Evolutionary conservation across 2,329 filamentous ascomycete genomes (phyloP), one percentile per base, ranked within the genome.

Genomic region (Hymenoscyphus fraxineus): DNA sequence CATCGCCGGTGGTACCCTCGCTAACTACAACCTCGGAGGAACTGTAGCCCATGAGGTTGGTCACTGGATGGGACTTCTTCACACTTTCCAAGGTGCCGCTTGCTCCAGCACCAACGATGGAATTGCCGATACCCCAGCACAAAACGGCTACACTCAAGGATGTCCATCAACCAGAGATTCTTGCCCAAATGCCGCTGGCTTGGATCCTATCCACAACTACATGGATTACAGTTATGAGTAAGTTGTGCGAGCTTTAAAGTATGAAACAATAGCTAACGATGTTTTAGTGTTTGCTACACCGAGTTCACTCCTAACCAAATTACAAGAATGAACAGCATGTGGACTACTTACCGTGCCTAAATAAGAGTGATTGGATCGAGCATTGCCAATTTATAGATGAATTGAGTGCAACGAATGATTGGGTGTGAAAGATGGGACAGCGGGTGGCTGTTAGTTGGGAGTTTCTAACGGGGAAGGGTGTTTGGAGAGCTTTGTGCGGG

Each of bases 41-140:
- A 78, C 77, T 54, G 72, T 70, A 16, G 76, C 76, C 41, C 80
- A 82, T 74, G 80, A 82, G 73, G 73, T 79, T 55, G 80, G 80
- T 16, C 80, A 82, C 74, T 82, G 80, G 80, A 72, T 82, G 61
- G 80, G 80, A 60, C 76, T 83, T 31, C 76, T 75, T 69, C 80
- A 83, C 73, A 81, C 80, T 57, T 82, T 82, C 72, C 71, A 81
- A 65, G 79, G 77, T 55, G 3, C 15, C 16, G 75, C 74, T 57
- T 78, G 77, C 65, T 77, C 77, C 68, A 67, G 74, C 6, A 65
- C 59, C 56, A 79, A 78, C 47, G 75, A 79, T 66, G 77, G 71
- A 67, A 73, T 80, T 19, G 64, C 73, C 47, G 79, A 81, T 61
- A 41, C 38, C 19, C 58, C 58, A 27, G n/a, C 38, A 6, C 75